Evolutionary conservation across 208 protist genomes (phyloP), one percentile per base, ranked within the genome.

Genomic region (Trichomonas tenax): DNA sequence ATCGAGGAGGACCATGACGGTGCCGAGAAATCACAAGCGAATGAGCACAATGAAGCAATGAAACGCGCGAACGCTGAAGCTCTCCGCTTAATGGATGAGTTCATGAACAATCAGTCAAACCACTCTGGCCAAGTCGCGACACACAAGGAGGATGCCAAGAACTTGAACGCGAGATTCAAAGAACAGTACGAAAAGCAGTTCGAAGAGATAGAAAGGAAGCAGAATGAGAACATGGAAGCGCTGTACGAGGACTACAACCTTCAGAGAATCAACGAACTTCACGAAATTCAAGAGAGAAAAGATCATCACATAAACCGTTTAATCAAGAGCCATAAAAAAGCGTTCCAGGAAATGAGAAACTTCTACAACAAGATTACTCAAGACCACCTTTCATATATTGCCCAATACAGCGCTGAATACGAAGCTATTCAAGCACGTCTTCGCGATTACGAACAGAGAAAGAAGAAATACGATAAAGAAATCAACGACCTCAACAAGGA

Each of bases 251-350:
- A 96, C 72, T 72, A 81, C 45, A 34, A 81, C 6, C 38, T 96
- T 14, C 89, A 96, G 51, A 63, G 45, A 31, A 96, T 81, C 14
- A 51, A 81, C 21, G 86, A 96, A 41, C 48, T 96, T 44, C 96
- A 97, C 41, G 96, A 97, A 51, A 96, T 97, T 63, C 58, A 97
- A 96, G 96, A 97, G 63, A 96, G 96, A 40, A 97, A 96, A 95
- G 96, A 97, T 95, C 31, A 63, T 46, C 96, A 97, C n/a, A 97
- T 97, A 63, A 96, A 96, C 17, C 26, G 96, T 40, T 49, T 97
- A 21, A 97, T 97, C 46, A 45, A 96, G 41, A 97, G 96, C 38
- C 96, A 97, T 82, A 82, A 97, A 6, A 93, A 95, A 4, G 82
- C 81, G 2, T 97, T 97, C 84, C 96, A 96, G 44, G 96, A 96